Evolutionary conservation across 495 filamentous ascomycete genomes (phyloP), one percentile per base, ranked within the genome.

Genomic region (Xanthoparmelia taractica): DNA sequence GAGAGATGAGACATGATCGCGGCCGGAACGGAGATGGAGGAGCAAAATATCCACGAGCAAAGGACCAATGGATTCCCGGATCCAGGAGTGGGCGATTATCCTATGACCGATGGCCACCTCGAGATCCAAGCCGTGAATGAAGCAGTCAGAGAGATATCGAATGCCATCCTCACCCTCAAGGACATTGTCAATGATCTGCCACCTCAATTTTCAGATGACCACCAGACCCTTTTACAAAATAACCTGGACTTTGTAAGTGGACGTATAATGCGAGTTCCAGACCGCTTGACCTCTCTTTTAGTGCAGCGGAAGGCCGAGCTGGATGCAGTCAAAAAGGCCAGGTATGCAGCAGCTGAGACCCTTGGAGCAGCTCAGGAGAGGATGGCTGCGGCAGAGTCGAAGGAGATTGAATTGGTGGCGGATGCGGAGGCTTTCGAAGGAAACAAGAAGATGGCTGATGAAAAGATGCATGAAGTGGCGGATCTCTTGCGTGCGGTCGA

Each of bases 81-180:
- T 25, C 10, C 45, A 25, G n/a, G 45, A 25, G 1, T 13, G n/a
- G 25, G n/a, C n/a, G n/a, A 25, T 2, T 25, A 11, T 47, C 45
- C 23, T 25, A 25, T 25, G 45, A 47, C 45, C 1, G 6, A 20
- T 25, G 45, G 45, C n/a, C 45, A 47, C n/a, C 0, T 12, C 10
- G 45, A 47, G n/a, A 47, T 47, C n/a, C n/a, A 47, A 47, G 45
- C 45, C 23, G 45, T 47, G 45, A 47, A 47, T 2, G n/a, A 47
- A 47, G 45, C 45, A 25, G 45, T 25, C n/a, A 47, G 6, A 25
- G 8, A 25, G n/a, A 10, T 47, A 47, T 47, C 8, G 45, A 47
- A 25, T 13, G n/a, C 45, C 45, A 3, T 47, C 25, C 41, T 45
- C 45, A 25, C n/a, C 45, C 45, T 47, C n/a, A 47, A 47, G n/a